Evolutionary conservation across 2,329 filamentous ascomycete genomes (phyloP).

Genomic region (Trichoderma sp.): DNA sequence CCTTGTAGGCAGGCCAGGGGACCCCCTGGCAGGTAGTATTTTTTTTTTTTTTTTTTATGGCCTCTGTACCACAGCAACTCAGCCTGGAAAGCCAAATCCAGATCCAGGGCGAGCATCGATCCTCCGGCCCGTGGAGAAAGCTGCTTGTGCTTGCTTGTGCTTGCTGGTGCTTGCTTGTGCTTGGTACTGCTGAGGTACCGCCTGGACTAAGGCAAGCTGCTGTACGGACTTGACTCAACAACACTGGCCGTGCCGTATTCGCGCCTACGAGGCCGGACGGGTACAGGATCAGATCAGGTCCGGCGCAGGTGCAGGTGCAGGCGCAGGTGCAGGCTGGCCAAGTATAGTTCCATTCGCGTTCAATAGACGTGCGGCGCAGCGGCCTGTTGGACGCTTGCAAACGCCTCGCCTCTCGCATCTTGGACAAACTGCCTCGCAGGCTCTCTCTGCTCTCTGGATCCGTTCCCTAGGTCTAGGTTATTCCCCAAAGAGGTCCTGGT

Average conservation of each 20-base stretch:
- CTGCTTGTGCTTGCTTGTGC: neutral
- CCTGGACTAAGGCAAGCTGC: neutral
- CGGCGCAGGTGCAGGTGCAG: neutral
- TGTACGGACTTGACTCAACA: neutral
- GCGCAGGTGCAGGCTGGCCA: neutral
- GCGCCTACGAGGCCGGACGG: neutral
- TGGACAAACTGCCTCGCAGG: slow-evolving; percentile 15
- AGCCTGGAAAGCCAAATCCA: neutral
- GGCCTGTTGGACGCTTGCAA: slow-evolving; percentile 8
- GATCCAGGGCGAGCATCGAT: slow-evolving; percentile 13
- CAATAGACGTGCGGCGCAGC: slow-evolving; percentile 4
- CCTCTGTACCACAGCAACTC: neutral
- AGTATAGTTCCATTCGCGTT: neutral
- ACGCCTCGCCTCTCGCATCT: neutral
- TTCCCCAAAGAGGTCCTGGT: neutral
- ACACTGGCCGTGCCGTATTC: neutral
- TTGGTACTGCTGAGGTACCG: neutral
- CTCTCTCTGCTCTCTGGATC: neutral
- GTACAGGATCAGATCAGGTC: neutral
- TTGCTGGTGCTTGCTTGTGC: neutral
- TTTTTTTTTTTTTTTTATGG: neutral
- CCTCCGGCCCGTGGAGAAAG: neutral
- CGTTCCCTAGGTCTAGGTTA: too few species aligned
- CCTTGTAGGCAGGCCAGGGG: neutral
- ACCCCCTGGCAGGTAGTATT: neutral